Evolutionary conservation across 129 eudicot genomes (phyloP), one percentile per base, ranked within the genome.

Genomic region (Lactuca saligna): DNA sequence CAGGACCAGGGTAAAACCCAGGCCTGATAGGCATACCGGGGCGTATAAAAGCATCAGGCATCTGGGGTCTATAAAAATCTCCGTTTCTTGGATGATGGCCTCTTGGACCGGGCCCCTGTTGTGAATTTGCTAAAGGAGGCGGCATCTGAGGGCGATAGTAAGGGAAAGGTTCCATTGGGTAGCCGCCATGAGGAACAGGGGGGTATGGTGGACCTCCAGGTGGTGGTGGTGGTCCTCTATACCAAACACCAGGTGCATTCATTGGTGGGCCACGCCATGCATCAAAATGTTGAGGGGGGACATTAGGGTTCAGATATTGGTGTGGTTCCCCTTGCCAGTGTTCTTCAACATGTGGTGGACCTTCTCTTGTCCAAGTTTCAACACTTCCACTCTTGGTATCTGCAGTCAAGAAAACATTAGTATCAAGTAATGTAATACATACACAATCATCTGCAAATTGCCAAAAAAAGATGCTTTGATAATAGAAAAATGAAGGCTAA

Each of bases 261-360:
- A 94, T 75, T 34, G 92, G 90, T 69, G 95, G 97, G 34, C 95
- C 99, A 48, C 76, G 87, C 99, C 99, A 94, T 20, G 88, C 78
- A 69, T 94, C 99, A 80, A 77, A 94, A 69, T 79, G 99, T 67
- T 79, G 97, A 70, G 95, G 89, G 7, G 85, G 87, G 13, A 74
- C 68, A 69, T 89, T 93, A 15, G 91, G 59, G 83, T 84, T 84
- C 53, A 55, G 60, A 61, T 85, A 87, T 5, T 80, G 90, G 44
- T 81, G 90, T 64, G 86, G 79, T 8, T 87, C 97, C 48, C 86
- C 91, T 13, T 87, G 92, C 99, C 97, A 87, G 54, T 75, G 85
- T 71, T 92, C 93, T 37, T 75, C 90, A 61, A 70, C 60, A 57
- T 63, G 72, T 70, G 50, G 86, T 63, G 84, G 58, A 64, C 78